These are phyloP conservation scores for Peterozyma xylosa DNA, from an alignment of 805 yeast species.

Conservation along the genomic window DNA sequence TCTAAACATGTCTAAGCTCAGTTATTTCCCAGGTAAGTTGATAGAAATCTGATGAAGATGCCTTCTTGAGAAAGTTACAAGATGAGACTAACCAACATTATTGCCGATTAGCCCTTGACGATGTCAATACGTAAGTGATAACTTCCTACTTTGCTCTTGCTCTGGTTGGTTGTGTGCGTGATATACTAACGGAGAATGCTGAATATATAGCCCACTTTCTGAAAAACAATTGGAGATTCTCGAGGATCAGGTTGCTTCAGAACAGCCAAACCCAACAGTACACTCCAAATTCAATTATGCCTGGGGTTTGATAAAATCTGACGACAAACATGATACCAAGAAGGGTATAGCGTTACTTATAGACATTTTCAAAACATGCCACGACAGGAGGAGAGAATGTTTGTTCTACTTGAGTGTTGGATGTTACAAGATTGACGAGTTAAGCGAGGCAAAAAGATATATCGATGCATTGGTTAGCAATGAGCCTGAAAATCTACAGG, in stretches of 20 bases:
- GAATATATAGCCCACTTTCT: slow-evolving; percentile 44
- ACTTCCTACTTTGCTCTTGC: neutral
- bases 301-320: slow-evolving; percentile 88
- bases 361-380: slow-evolving; percentile 64
- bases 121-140: slow-evolving; percentile 19
- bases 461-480: slow-evolving; percentile 66
- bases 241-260: slow-evolving; percentile 69
- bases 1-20: slow-evolving; percentile 4
- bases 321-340: slow-evolving; percentile 53
- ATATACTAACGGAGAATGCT: slow-evolving; percentile 2
- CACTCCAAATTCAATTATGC: slow-evolving; percentile 92
- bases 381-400: slow-evolving; percentile 82
- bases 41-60: neutral
- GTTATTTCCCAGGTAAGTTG: slow-evolving; percentile 7
- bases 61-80: neutral
- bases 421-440: slow-evolving; percentile 82
- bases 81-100: neutral
- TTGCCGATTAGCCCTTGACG: slow-evolving; percentile 16
- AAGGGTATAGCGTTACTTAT: slow-evolving; percentile 74
- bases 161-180: too few relatives aligned
- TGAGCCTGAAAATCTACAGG: slow-evolving; percentile 85
- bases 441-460: slow-evolving; percentile 76
- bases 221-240: slow-evolving; percentile 70
- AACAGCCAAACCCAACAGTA: slow-evolving; percentile 70
- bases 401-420: slow-evolving; percentile 85